Percentiles rank a stretch among this genome's conserved stretches.
Conservation (phyloP, 1,284 basidiomycete genomes). For the Cryptococcus sp. region DNA sequence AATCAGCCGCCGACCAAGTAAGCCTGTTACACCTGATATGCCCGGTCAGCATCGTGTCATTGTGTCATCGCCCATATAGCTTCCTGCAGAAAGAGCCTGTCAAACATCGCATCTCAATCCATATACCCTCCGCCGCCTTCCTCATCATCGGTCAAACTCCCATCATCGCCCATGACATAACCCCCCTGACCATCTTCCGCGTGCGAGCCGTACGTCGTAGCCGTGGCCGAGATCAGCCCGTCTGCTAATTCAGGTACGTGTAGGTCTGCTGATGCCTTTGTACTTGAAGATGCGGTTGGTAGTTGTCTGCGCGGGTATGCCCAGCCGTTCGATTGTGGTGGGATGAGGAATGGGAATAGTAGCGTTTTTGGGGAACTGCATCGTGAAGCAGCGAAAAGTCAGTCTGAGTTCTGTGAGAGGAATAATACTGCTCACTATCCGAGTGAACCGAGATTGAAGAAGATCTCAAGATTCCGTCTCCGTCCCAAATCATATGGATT, state of each 20-base stretch:
- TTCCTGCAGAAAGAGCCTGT: not conserved
- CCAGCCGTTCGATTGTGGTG: constrained; percentile 83
- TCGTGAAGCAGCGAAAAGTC: constrained; percentile 5
- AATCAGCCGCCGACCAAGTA: too few species aligned
- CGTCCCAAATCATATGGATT: constrained; percentile 91
- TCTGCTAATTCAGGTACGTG: constrained; percentile 39
- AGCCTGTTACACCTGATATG: too few species aligned
- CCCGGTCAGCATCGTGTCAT: not conserved
- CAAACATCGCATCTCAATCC: constrained; percentile 16
- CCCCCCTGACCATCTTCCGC: constrained; percentile 53
- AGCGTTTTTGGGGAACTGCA: constrained; percentile 72
- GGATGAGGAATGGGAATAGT: constrained; percentile 74
- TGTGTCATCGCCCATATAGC: not conserved
- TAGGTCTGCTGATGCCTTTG: constrained; percentile 16
- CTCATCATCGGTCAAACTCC: constrained; percentile 61
- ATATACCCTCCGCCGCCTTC: constrained; percentile 52
- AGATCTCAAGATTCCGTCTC: constrained; percentile 71
- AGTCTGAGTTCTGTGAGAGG: not conserved
- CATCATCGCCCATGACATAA: constrained; percentile 55
- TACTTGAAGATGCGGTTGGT: constrained; percentile 18
- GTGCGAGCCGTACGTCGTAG: constrained; percentile 52
- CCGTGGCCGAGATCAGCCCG: constrained; percentile 20
- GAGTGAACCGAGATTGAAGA: constrained; percentile 81
- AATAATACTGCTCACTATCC: constrained; percentile 68
- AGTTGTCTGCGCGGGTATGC: constrained; percentile 56